Evolutionary conservation across 495 filamentous ascomycete genomes (phyloP), one percentile per base, ranked within the genome.

Genomic region (Terfezia claveryi): DNA sequence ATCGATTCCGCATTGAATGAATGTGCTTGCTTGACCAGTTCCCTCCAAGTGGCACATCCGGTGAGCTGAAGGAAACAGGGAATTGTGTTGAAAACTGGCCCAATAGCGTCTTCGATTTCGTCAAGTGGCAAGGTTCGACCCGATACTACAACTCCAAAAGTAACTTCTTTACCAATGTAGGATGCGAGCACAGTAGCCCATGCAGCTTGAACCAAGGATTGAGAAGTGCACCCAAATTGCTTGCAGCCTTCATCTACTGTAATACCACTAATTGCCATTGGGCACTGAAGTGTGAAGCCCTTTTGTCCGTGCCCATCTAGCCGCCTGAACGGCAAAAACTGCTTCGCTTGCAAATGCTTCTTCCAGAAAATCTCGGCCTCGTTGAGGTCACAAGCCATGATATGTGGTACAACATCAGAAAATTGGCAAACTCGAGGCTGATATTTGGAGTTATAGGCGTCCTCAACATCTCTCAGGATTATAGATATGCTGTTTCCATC

Each of bases 21-120:
- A 57, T 86, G 81, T 58, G 78, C 77, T 50, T 64, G 65, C 16
- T 62, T 66, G 20, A 82, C 65, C 2, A 82, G 58, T 1, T 71
- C 69, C 11, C 64, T 57, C 73, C 74, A 79, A 9, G 68, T 77
- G 14, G 73, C 68, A n/a, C 67, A 52, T 14, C 67, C 58, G 27
- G 68, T 61, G 9, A 75, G 54, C 9, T 72, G 63, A 11, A 80
- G 64, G 38, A 72, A 68, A 61, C 81, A 82, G 8, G 88, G 85
- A 0, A 94, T 70, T 0, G 88, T 94, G 66, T 95, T 96, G 73
- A 96, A 93, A 4, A 94, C 66, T 0, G 89, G 89, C 0, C 91
- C 91, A 53, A 88, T 76, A 8, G 82, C 74, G 9, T 72, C 67
- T 37, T 93, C 85, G 12, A 79, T 75, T 0, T 71, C 74, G 32